Evolutionary conservation across 208 protist genomes (phyloP).

Genomic region (Strigomonas culicis): DNA sequence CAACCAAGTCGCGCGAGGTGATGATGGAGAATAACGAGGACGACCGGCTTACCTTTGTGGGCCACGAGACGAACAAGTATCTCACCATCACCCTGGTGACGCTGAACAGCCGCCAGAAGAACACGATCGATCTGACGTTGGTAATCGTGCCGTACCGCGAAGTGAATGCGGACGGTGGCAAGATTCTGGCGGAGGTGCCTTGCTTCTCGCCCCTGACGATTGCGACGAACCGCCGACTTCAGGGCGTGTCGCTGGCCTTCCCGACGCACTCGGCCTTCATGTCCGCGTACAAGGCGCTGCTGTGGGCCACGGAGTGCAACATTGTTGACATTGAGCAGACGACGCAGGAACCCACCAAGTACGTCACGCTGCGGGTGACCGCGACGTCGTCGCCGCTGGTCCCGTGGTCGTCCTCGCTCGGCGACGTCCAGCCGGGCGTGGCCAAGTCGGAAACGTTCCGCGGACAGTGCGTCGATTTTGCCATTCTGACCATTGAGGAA

Average conservation of each 20-base stretch:
- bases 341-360: conserved; percentile 13
- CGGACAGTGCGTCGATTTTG: conserved; percentile 51
- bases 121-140: conserved; percentile 68
- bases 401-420: conserved; percentile 54
- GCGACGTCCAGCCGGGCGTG: conserved; percentile 6
- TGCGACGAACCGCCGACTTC: conserved; percentile 43
- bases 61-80: conserved; percentile 20
- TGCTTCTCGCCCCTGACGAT: conserved; percentile 48
- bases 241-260: conserved; percentile 68
- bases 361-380: conserved; percentile 47
- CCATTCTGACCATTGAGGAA: conserved; percentile 34
- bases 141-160: conserved; percentile 62
- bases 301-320: conserved; percentile 85
- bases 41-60: conserved; percentile 45
- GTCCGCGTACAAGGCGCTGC: conserved; percentile 72
- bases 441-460: conserved; percentile 34
- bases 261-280: conserved; percentile 67
- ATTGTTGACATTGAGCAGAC: conserved; percentile 37
- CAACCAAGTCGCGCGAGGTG: conserved; percentile 34
- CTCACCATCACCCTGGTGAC: conserved; percentile 69
- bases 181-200: conserved; percentile 60
- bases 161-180: conserved; percentile 27
- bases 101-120: conserved; percentile 51
- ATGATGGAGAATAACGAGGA: conserved; percentile 46
- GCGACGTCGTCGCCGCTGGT: conserved; percentile 51